Percentiles rank a stretch among this genome's conserved stretches.
Evolutionary conservation across 1,284 basidiomycete species (phyloP).

Genomic region (Tilletiopsis washingtonensis): DNA sequence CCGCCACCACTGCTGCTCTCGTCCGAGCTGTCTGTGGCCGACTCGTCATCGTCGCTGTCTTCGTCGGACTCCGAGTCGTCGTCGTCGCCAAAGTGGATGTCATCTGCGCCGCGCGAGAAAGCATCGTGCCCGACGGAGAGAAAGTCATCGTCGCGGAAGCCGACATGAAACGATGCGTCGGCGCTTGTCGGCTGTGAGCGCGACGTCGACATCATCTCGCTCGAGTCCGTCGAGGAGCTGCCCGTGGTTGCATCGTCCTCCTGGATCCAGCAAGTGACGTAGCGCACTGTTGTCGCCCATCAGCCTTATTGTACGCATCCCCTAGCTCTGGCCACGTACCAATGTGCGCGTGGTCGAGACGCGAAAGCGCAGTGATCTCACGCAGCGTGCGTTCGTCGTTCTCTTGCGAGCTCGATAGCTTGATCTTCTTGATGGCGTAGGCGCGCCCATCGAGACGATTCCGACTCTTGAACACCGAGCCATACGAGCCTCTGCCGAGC

Average conservation of each 20-base stretch:
- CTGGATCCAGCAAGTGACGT: constrained; percentile 50
- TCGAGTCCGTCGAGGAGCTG: background rate
- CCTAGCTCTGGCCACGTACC: background rate
- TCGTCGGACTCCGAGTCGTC: constrained; percentile 45
- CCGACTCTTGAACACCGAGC: constrained; percentile 84
- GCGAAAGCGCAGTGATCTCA: constrained; percentile 80
- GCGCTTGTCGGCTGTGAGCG: background rate
- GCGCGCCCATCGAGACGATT: constrained; percentile 59
- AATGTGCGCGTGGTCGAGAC: constrained; percentile 79
- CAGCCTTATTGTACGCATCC: background rate
- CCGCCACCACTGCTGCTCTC: no score
- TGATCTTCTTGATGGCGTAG: constrained; percentile 76
- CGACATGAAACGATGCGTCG: constrained; percentile 1
- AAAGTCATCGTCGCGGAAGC: constrained; percentile 30
- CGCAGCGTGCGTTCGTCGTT: constrained; percentile 72
- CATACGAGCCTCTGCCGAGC: constrained; percentile 77
- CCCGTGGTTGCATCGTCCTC: background rate
- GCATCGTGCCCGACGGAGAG: constrained; percentile 46
- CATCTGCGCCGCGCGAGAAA: constrained; percentile 53
- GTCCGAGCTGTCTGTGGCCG: background rate
- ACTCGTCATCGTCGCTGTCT: constrained; percentile 3
- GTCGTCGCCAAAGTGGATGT: constrained; percentile 59
- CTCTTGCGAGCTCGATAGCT: constrained; percentile 62
- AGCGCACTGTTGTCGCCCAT: constrained; percentile 57
- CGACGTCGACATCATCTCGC: background rate